Conservation (phyloP, 2,329 filamentous ascomycete species). For the Fusarium keratoplasticum region DNA sequence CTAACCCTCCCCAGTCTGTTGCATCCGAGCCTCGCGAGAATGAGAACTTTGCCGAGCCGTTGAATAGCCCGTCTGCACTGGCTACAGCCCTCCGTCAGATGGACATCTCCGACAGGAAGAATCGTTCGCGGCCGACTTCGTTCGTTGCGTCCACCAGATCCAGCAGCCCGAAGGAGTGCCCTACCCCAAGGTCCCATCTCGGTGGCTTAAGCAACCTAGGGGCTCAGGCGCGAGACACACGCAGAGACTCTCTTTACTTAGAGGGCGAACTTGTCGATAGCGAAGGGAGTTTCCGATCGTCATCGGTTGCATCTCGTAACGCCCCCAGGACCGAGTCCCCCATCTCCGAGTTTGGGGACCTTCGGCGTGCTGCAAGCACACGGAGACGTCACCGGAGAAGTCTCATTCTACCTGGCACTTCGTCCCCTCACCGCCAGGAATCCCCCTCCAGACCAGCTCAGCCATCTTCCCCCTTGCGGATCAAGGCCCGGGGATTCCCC, state of each 20-base stretch:
- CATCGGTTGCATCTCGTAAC: conserved; percentile 75
- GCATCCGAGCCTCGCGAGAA: conserved; percentile 20
- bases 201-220: conserved; percentile 67
- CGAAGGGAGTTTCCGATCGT: conserved; percentile 87
- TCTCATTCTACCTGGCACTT: conserved; percentile 81
- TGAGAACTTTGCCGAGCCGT: conserved; percentile 35
- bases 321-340: conserved; percentile 87
- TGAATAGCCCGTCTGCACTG: conserved; percentile 62
- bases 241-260: conserved; percentile 81
- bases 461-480: conserved; percentile 87
- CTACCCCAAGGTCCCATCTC: conserved; percentile 87
- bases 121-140: conserved; percentile 62
- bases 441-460: conserved; percentile 85
- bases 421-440: conserved; percentile 86
- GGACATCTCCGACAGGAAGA: conserved; percentile 46
- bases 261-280: conserved; percentile 89
- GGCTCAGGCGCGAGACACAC: conserved; percentile 69
- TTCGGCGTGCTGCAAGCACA: conserved; percentile 81
- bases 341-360: conserved; percentile 82
- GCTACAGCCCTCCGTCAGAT: conserved; percentile 64
- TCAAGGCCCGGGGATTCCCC: conserved; percentile 79
- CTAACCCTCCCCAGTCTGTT: conserved; percentile 22
- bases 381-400: conserved; percentile 89
- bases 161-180: conserved; percentile 89
- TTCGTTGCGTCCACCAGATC: conserved; percentile 81